Base-by-base conservation (phyloP, 768 basidiomycete genomes). In the Tremella yokohamensis region DNA sequence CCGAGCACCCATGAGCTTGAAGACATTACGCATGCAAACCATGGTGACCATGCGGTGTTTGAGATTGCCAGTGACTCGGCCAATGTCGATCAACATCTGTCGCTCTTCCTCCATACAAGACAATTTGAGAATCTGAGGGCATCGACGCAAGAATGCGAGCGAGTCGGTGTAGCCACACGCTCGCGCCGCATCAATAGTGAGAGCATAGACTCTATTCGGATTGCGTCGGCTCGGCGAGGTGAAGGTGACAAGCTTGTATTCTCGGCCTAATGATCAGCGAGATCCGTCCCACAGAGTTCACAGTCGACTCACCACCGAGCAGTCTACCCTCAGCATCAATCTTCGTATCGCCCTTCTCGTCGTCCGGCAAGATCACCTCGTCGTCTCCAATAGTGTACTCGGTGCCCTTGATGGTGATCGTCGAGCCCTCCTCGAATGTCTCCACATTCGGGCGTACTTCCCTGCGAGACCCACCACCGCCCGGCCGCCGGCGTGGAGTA, bases 161-260 rank as follows among this genome's bases (percentile, higher is more conserved):
- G 96, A 97, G 76, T 98, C 96, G 49, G 91, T 84, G 78, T 91
- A 97, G 3, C 96, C 96, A 18, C 90, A 93, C 8, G 90, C 89
- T 24, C 94, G 85, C 0, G 96, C 96, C 2, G 92, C 94, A 70
- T 99, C 96, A 58, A 99, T 98, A 19, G 94, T 92, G 40, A 98
- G 87, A 84, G 96, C 89, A 78, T 96, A 99, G 60, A 84, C 81
- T 45, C 87, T 83, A 24, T 88, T 83, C 8, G 90, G 86, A 68
- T 97, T 86, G 19, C 65, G 51, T 18, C 94, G 84, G 56, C 84
- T 84, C 0, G 90, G 87, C 4, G 92, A 84, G n/a, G 82, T 78
- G 74, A 99, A 98, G 1, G 93, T 96, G 25, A 83, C 79, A 1
- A 91, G 85, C 76, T 93, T 94, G 81, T 90, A 96, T 55, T 83